Evolutionary conservation across 192 early-diverging fungal species (phyloP), one percentile per base, ranked within the genome.

Genomic region (Hyaloraphidium curvatum): DNA sequence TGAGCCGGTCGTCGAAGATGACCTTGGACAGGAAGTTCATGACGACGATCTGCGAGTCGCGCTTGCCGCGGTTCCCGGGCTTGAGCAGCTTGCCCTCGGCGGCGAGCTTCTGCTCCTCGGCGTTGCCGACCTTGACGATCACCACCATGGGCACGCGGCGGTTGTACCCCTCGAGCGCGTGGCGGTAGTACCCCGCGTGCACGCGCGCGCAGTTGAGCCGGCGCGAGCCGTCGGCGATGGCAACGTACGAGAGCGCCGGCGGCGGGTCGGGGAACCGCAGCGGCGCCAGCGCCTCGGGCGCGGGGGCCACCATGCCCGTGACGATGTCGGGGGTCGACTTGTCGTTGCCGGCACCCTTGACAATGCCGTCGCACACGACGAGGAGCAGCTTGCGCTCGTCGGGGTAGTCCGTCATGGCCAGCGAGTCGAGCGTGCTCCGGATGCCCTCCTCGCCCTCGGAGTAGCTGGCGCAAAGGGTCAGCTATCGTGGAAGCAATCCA

Each of bases 1-100:
- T 84, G 82, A 87, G 82, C 50, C 84, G 78, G 61, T 87, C 84
- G 61, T 87, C 80, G 67, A 83, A 87, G 75, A 84, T 84, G 26
- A 82, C 84, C 31, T 86, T 84, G 69, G 86, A 80, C 62, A 97
- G 60, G 65, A 97, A 97, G 53, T 82, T 82, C 89, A 97, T 94
- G 29, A 97, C 68, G 51, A 97, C 73, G 48, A 97, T 78, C 66
- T 97, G 93, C 7, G 89, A 90, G 63, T 97, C 93, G 28, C 93
- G 82, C 72, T 97, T 97, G 40, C 93, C 93, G 57, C 93, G 73
- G 64, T 87, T 87, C 19, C 84, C 84, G 23, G 84, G 80, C 65
- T 84, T 87, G 30, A 59, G 52, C 40, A 77, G 70, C 35, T 60
- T 66, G 25, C 66, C 56, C 59, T 81, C 79, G 7, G 67, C 74